A percentile compares a stretch with the other conserved stretches of the same genome.
These are phyloP conservation scores for Solanum arcanum DNA, from an alignment of 257 asterid species.

Conservation along the genomic window DNA sequence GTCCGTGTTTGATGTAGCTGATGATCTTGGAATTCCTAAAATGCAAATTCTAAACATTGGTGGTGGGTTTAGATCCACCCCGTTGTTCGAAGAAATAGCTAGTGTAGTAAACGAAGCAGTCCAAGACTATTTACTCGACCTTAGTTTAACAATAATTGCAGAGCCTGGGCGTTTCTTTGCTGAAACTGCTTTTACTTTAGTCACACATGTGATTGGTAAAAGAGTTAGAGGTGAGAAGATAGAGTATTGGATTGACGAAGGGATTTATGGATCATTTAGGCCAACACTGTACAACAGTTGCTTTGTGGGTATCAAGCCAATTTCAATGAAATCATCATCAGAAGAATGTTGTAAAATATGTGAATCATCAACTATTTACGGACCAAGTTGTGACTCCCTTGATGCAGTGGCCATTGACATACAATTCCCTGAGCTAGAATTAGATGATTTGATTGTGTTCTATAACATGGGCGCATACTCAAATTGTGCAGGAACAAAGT, in stretches of 20 bases:
- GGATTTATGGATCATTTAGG: conserved; percentile 6
- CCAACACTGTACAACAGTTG: neutral
- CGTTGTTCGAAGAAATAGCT: neutral
- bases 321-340: neutral
- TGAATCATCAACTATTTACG: neutral
- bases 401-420: neutral
- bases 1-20: neutral
- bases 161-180: conserved; percentile 1
- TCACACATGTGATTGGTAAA: neutral
- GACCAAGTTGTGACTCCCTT: neutral
- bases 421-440: neutral
- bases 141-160: neutral
- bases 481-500: neutral
- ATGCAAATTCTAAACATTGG: neutral
- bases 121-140: neutral
- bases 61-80: neutral
- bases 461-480: conserved; percentile 4
- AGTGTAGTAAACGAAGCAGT: neutral
- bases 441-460: conserved; percentile 5
- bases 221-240: neutral
- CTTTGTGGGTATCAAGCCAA: neutral
- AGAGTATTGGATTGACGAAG: conserved; percentile 9
- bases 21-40: neutral
- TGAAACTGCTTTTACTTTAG: neutral
- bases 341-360: neutral